Evolutionary conservation across 805 yeast species (phyloP).

Genomic region (Hanseniaspora mollemarum): DNA sequence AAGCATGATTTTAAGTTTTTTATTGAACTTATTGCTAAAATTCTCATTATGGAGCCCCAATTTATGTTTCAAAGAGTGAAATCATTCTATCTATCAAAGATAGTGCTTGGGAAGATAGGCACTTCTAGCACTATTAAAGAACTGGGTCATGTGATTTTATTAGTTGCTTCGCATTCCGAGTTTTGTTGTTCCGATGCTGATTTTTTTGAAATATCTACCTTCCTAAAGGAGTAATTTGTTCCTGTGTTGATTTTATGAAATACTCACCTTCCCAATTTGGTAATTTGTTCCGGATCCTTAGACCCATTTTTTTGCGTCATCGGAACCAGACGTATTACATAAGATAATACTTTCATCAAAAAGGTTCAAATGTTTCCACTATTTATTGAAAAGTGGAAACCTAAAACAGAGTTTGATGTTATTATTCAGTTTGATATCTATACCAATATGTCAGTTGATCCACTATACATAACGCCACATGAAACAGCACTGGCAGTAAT

Average conservation of each 20-base stretch:
- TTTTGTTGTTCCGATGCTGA: not conserved
- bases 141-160: not conserved
- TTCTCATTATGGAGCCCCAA: not conserved
- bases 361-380: no score
- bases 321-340: not conserved
- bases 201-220: not conserved
- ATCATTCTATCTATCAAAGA: not conserved
- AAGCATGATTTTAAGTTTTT: no score
- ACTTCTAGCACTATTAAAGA: not conserved
- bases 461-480: slow-evolving; percentile 57
- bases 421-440: no score
- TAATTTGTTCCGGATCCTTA: no score
- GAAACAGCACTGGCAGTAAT: slow-evolving; percentile 77
- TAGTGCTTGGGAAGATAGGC: not conserved
- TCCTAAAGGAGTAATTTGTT: not conserved
- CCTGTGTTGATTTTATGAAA: not conserved
- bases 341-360: no score
- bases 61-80: not conserved
- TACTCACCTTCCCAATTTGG: no score
- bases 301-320: not conserved
- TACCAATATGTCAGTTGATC: slow-evolving; percentile 37
- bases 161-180: not conserved
- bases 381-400: no score
- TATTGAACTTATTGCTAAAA: not conserved
- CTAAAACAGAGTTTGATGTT: no score